phyloP scores from a whole-genome alignment of 495 filamentous ascomycete species.

The Hypomontagnella submonticulosa region DNA sequence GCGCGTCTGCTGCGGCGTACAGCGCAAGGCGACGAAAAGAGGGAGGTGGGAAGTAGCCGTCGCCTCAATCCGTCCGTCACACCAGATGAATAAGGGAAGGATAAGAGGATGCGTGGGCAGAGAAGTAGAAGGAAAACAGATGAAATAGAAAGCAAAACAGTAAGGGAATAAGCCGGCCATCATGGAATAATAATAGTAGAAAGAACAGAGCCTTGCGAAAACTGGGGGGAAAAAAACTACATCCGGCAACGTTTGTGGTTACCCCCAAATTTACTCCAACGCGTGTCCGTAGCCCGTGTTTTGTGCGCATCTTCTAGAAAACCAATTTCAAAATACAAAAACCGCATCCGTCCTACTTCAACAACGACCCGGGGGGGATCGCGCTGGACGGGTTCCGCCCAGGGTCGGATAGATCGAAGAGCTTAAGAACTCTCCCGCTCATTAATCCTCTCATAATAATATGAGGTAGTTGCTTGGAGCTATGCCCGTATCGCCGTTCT shows the following conservation, averaged over 20 bases:
- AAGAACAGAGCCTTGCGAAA: constrained; percentile 50
- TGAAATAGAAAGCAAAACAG: constrained; percentile 25
- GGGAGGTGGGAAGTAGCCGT: constrained; percentile 8
- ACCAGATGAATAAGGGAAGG: background rate
- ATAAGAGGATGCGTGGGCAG: constrained; percentile 13
- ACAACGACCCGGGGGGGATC: constrained; percentile 4
- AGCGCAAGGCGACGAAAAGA: constrained; percentile 33
- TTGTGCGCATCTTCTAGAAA: constrained; percentile 41
- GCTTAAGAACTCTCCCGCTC: background rate
- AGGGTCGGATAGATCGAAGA: constrained; percentile 19
- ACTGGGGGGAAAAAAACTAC: constrained; percentile 33
- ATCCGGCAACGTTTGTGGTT: constrained; percentile 35
- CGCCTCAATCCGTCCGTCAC: background rate
- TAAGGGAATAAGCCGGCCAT: constrained; percentile 46
- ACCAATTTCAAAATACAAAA: constrained; percentile 45
- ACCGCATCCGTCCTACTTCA: constrained; percentile 15
- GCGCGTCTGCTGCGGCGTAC: constrained; percentile 19
- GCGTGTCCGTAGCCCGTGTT: constrained; percentile 43
- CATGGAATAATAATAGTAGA: constrained; percentile 42
- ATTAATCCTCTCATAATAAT: constrained; percentile 72
- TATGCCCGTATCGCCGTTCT: constrained; percentile 94
- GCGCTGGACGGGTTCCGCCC: constrained; percentile 14
- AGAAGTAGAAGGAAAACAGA: constrained; percentile 39
- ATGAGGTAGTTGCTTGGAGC: constrained; percentile 98
- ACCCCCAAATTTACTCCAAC: constrained; percentile 49